These are phyloP conservation scores for Dictyostelium firmibasis DNA, from an alignment of 78 protist species.

Conservation along the genomic window DNA sequence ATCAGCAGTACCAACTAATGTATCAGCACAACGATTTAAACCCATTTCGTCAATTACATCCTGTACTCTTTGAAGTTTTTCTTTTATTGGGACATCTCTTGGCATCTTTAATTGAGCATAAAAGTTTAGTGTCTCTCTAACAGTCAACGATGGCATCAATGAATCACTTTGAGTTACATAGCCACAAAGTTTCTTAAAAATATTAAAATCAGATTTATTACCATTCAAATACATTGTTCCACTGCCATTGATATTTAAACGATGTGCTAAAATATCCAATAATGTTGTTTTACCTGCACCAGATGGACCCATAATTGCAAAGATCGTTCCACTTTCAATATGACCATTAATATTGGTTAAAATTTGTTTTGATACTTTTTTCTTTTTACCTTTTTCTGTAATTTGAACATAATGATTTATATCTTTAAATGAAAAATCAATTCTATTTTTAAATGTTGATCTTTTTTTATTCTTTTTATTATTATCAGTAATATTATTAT, in stretches of 20 bases:
- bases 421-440: conserved; percentile 43
- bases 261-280: conserved; percentile 66
- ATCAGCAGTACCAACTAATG: conserved; percentile 84
- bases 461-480: background rate
- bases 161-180: conserved; percentile 60
- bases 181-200: conserved; percentile 72
- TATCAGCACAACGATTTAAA: conserved; percentile 35
- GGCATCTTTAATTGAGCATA: conserved; percentile 81
- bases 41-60: conserved; percentile 74
- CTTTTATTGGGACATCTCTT: conserved; percentile 18
- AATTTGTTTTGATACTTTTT: conserved; percentile 42
- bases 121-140: conserved; percentile 82
- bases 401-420: conserved; percentile 40
- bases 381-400: background rate
- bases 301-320: conserved; percentile 55
- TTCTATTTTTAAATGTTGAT: conserved; percentile 42
- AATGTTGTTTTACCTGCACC: conserved; percentile 72
- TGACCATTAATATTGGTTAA: conserved; percentile 38
- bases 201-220: conserved; percentile 47
- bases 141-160: conserved; percentile 84
- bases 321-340: conserved; percentile 17
- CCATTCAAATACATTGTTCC: conserved; percentile 39
- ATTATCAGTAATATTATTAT: background rate
- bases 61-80: conserved; percentile 53
- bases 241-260: conserved; percentile 50